phyloP scores from a whole-genome alignment of 306 rosid species.

The Cotoneaster glaucophyllus region DNA sequence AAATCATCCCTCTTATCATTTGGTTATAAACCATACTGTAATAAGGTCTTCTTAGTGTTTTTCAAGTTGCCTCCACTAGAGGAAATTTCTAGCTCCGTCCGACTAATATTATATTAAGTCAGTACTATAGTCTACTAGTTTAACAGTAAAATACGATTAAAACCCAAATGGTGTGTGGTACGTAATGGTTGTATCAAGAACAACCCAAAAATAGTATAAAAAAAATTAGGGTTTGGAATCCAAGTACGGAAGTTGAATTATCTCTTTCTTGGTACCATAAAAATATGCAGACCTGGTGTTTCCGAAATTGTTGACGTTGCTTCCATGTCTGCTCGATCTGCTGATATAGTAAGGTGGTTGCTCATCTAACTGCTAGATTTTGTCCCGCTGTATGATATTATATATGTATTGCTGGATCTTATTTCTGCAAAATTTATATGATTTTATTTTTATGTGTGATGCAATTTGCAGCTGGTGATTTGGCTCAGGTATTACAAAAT shows the following conservation, averaged over 20 bases:
- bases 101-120: neutral
- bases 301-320: conserved; percentile 47
- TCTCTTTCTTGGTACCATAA: conserved; percentile 41
- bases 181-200: conserved; percentile 32
- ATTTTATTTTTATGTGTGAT: neutral
- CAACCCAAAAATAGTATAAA: conserved; percentile 24
- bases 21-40: no score
- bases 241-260: neutral
- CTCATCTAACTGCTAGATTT: conserved; percentile 47
- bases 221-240: neutral
- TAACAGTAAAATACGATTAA: neutral
- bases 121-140: neutral
- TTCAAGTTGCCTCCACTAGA: no score
- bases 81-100: no score
- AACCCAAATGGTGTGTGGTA: conserved; percentile 6
- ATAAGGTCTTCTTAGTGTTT: no score
- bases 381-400: conserved; percentile 28
- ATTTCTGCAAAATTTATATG: neutral
- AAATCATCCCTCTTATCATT: no score
- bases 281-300: conserved; percentile 40
- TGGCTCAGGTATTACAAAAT: neutral
- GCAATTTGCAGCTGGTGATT: conserved; percentile 10
- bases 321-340: conserved; percentile 28
- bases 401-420: neutral
- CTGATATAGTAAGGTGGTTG: conserved; percentile 24